These are phyloP conservation scores for Phyllosticta citriasiana DNA, from an alignment of 2,329 filamentous ascomycete genomes.

Conservation along the genomic window DNA sequence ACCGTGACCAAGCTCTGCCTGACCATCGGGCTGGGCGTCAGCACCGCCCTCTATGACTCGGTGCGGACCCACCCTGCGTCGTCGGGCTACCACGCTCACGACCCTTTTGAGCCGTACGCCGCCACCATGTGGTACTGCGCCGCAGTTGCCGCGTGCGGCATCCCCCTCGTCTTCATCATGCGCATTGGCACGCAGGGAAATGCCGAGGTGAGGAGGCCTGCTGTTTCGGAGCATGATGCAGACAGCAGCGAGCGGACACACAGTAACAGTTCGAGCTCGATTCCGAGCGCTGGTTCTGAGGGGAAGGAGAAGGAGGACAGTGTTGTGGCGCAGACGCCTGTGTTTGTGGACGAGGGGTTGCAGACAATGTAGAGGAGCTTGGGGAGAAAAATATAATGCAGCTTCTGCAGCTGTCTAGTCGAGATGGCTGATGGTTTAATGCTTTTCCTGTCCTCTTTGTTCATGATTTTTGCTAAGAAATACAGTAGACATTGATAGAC, in stretches of 20 bases:
- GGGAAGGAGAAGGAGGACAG: no score
- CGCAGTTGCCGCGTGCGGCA: constrained; percentile 33
- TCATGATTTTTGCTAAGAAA: no score
- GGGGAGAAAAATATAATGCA: no score
- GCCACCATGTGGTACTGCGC: constrained; percentile 43
- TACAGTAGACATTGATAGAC: no score
- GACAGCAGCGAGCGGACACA: not conserved
- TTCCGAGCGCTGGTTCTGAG: no score
- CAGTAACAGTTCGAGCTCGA: not conserved
- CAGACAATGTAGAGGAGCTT: no score
- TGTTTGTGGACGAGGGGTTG: no score
- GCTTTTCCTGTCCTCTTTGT: no score
- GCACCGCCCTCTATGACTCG: constrained; percentile 50
- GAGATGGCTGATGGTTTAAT: no score
- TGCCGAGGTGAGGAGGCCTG: constrained; percentile 15
- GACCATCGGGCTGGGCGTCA: constrained; percentile 51
- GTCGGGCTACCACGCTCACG: constrained; percentile 32
- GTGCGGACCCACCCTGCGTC: constrained; percentile 21
- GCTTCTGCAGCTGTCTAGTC: no score
- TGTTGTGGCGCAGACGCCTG: no score
- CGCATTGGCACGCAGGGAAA: constrained; percentile 44
- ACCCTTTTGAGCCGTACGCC: constrained; percentile 41
- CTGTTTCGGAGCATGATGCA: not conserved
- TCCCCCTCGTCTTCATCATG: constrained; percentile 44
- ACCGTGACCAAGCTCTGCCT: constrained; percentile 52